These are phyloP conservation scores for Albophoma yamanashiensis DNA, from an alignment of 2,329 filamentous ascomycete species.

Conservation along the genomic window DNA sequence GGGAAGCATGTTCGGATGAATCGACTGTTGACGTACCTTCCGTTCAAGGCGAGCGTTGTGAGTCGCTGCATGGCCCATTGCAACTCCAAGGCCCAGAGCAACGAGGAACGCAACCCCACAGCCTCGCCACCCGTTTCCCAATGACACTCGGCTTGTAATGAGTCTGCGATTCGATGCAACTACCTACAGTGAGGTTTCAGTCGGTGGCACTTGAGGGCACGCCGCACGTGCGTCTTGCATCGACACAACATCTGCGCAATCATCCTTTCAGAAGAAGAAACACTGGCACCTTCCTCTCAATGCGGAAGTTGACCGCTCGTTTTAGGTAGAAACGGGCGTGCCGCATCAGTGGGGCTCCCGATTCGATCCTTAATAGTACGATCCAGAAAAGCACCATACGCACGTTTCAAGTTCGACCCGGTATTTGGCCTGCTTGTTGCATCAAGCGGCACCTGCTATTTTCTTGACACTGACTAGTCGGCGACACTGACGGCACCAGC, in stretches of 20 bases:
- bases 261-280: background rate
- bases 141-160: background rate
- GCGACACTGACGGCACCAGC: background rate
- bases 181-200: too few species aligned
- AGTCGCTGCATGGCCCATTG: background rate
- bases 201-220: background rate
- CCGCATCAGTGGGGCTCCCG: background rate
- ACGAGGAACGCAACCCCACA: background rate
- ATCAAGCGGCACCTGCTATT: too few species aligned
- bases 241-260: background rate
- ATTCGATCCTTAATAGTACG: background rate
- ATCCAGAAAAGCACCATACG: background rate
- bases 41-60: background rate
- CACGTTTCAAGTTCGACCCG: background rate
- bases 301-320: background rate
- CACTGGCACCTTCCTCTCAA: background rate
- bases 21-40: background rate
- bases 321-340: background rate
- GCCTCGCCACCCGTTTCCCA: background rate
- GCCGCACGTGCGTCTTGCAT: background rate
- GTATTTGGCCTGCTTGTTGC: background rate
- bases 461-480: background rate
- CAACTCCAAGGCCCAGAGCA: background rate
- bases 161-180: background rate
- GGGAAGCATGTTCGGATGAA: background rate